These are phyloP conservation scores for Diaporthe batatas DNA, from an alignment of 2,329 filamentous ascomycete species.

Conservation along the genomic window DNA sequence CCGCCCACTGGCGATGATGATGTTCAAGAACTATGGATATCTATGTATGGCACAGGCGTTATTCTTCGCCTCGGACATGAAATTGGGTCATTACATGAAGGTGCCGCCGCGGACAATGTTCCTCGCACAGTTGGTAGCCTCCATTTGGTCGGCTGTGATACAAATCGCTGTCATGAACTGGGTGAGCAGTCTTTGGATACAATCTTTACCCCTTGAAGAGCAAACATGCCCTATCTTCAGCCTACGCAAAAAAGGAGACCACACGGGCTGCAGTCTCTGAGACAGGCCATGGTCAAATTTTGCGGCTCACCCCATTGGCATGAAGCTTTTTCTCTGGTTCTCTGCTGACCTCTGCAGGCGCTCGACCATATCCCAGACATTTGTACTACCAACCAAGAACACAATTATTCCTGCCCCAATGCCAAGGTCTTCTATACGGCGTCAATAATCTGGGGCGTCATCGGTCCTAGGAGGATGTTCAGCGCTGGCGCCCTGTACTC, in stretches of 20 bases:
- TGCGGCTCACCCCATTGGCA: too few relatives aligned
- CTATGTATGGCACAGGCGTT: slow-evolving; percentile 76
- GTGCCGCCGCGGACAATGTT: slow-evolving; percentile 74
- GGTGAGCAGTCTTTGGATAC: slow-evolving; percentile 44
- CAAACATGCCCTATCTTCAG: too few relatives aligned
- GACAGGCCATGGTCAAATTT: too few relatives aligned
- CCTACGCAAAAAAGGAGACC: too few relatives aligned
- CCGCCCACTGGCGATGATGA: slow-evolving; percentile 79
- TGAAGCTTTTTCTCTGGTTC: too few relatives aligned
- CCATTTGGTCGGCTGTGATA: slow-evolving; percentile 71
- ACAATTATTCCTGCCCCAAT: slow-evolving; percentile 69
- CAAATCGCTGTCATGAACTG: slow-evolving; percentile 77
- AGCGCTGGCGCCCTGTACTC: slow-evolving; percentile 72
- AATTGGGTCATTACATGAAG: slow-evolving; percentile 78
- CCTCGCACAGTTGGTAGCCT: slow-evolving; percentile 69
- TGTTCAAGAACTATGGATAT: slow-evolving; percentile 82
- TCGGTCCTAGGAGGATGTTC: slow-evolving; percentile 79
- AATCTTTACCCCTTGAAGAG: too few relatives aligned
- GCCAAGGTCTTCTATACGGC: slow-evolving; percentile 74
- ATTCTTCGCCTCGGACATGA: slow-evolving; percentile 75
- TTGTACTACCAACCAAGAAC: slow-evolving; percentile 66
- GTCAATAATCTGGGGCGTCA: slow-evolving; percentile 80
- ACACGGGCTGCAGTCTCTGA: too few relatives aligned
- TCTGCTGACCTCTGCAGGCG: slow-evolving; percentile 48
- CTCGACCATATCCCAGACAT: slow-evolving; percentile 72